Evolutionary conservation across 78 protist species (phyloP).

Genomic region (Protostelium mycophagum): DNA sequence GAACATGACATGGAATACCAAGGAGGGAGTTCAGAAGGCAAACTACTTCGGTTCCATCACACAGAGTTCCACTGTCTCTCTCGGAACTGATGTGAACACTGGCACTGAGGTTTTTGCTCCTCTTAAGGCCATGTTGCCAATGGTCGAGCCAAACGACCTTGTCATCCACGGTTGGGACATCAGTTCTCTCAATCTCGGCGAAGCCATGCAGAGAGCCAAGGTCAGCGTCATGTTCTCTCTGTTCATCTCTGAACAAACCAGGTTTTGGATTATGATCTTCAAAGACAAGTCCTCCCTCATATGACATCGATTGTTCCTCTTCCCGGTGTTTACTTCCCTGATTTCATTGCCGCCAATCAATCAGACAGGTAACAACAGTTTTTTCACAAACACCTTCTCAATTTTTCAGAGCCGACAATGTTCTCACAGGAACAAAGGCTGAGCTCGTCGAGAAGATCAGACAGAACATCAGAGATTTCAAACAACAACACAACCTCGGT

Average conservation of each 20-base stretch:
- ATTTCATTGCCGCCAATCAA: slow-evolving; percentile 99
- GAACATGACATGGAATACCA: slow-evolving; percentile 86
- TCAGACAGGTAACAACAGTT: slow-evolving; percentile 46
- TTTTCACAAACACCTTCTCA: background rate
- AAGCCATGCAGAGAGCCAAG: slow-evolving; percentile 93
- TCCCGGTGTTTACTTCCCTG: slow-evolving; percentile 94
- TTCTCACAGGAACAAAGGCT: slow-evolving; percentile 81
- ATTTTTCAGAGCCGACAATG: slow-evolving; percentile 86
- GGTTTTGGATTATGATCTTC: slow-evolving; percentile 92
- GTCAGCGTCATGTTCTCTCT: background rate
- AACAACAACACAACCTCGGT: slow-evolving; percentile 81
- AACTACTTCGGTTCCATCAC: slow-evolving; percentile 95
- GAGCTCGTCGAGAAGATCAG: slow-evolving; percentile 90
- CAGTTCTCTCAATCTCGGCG: slow-evolving; percentile 78
- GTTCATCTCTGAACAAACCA: background rate
- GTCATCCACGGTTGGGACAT: slow-evolving; percentile 99
- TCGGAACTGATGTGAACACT: slow-evolving; percentile 65
- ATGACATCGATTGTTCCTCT: slow-evolving; percentile 86
- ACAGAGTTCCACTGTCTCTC: slow-evolving; percentile 84
- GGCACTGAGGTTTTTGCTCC: slow-evolving; percentile 86
- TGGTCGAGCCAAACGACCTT: slow-evolving; percentile 96
- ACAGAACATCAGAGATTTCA: slow-evolving; percentile 94
- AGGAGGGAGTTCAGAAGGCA: slow-evolving; percentile 81
- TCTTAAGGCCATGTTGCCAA: slow-evolving; percentile 88
- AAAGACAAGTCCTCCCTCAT: slow-evolving; percentile 82